Evolutionary conservation across 805 yeast genomes (phyloP).

Genomic region (Yarrowia hollandica): DNA sequence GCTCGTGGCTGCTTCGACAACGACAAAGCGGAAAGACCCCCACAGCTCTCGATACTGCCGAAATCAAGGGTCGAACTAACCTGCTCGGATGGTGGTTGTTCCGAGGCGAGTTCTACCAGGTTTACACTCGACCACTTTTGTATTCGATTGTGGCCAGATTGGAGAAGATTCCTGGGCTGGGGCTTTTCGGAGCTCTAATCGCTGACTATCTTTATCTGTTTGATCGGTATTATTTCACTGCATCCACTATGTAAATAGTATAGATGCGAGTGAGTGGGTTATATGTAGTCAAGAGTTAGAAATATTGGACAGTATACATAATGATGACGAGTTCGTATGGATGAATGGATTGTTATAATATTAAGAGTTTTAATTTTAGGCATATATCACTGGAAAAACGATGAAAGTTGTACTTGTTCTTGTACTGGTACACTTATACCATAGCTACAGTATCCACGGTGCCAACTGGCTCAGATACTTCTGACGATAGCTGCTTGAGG

Average conservation of each 20-base stretch:
- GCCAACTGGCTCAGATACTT: no score
- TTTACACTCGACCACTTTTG: conserved; percentile 40
- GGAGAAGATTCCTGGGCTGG: conserved; percentile 41
- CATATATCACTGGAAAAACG: no score
- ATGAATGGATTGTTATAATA: no score
- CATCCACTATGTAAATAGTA: conserved; percentile 31
- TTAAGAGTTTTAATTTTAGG: no score
- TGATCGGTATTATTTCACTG: conserved; percentile 44
- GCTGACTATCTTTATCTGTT: conserved; percentile 44
- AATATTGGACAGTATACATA: not conserved
- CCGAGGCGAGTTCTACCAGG: conserved; percentile 44
- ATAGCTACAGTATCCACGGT: no score
- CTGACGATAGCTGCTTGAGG: no score
- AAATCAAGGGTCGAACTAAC: conserved; percentile 37
- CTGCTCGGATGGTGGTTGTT: conserved; percentile 45
- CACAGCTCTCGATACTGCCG: conserved; percentile 41
- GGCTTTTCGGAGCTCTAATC: conserved; percentile 40
- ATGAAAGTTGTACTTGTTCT: no score
- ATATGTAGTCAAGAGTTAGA: not conserved
- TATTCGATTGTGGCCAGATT: conserved; percentile 36
- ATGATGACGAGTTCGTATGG: no score
- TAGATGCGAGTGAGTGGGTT: not conserved
- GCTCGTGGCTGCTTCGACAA: conserved; percentile 25
- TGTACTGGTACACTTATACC: no score
- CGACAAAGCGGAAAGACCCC: conserved; percentile 34